These are phyloP conservation scores for Gynochthodes officinalis DNA, from an alignment of 257 asterid genomes.

Conservation along the genomic window DNA sequence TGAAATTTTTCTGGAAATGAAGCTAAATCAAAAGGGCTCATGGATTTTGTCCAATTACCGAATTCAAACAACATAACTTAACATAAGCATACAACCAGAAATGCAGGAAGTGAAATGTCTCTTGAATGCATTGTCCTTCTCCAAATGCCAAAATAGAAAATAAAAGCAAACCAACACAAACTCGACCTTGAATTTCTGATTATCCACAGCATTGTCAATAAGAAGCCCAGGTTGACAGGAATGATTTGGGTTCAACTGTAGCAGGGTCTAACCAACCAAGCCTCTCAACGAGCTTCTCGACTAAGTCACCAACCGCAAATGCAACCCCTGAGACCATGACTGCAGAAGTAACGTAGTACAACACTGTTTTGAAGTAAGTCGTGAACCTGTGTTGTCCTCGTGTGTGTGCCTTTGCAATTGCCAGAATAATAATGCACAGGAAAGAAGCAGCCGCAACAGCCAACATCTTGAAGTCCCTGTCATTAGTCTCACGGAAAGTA, in stretches of 20 bases:
- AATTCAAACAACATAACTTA: no score
- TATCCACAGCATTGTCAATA: constrained; percentile 16
- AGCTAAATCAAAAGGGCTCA: no score
- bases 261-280: constrained; percentile 44
- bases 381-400: constrained; percentile 18
- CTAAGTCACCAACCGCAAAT: constrained; percentile 39
- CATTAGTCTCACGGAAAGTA: constrained; percentile 40
- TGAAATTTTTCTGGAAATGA: no score
- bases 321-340: constrained; percentile 45
- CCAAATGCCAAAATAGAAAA: not conserved
- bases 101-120: no score
- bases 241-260: constrained; percentile 9
- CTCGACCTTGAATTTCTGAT: not conserved
- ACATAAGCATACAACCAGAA: no score
- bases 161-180: not conserved
- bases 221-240: constrained; percentile 31
- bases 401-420: constrained; percentile 39
- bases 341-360: constrained; percentile 37
- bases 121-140: no score
- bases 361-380: constrained; percentile 29
- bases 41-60: no score
- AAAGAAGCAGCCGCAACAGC: constrained; percentile 43
- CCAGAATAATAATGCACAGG: constrained; percentile 39
- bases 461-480: constrained; percentile 43
- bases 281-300: constrained; percentile 24